Evolutionary conservation across 331 rosid species (phyloP).

Genomic region (Cydonia oblonga): DNA sequence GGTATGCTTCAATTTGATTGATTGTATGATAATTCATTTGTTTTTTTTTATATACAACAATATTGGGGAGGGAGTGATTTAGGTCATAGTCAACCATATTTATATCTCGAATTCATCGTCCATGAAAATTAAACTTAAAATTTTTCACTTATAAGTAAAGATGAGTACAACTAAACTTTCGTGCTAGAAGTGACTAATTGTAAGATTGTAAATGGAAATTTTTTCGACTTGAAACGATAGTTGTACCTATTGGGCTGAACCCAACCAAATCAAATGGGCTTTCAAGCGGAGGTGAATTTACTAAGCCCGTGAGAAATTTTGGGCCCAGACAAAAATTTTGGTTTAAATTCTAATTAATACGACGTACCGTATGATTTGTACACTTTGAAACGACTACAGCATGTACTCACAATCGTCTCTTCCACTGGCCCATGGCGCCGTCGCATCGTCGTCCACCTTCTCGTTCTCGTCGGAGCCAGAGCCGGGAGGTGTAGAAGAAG

Average conservation of each 20-base stretch:
- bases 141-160: fast-evolving
- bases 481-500: conserved; percentile 28
- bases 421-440: conserved; percentile 10
- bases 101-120: fast-evolving
- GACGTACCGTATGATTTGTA: neutral
- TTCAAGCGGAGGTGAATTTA: fast-evolving
- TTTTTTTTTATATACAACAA: too few relatives aligned
- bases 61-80: neutral
- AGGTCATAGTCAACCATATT: too few relatives aligned
- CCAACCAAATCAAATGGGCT: neutral
- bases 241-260: neutral
- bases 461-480: conserved; percentile 2
- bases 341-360: neutral
- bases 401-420: conserved; percentile 3
- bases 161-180: fast-evolving
- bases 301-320: neutral
- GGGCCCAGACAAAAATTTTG: neutral
- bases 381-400: neutral
- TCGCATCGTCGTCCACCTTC: neutral
- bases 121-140: too few relatives aligned
- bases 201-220: too few relatives aligned
- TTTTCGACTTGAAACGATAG: too few relatives aligned
- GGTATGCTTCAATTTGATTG: too few relatives aligned
- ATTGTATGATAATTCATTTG: too few relatives aligned
- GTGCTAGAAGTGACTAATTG: fast-evolving